phyloP scores from a whole-genome alignment of 352 stramenopile species.

The Phytophthora agathidicida region DNA sequence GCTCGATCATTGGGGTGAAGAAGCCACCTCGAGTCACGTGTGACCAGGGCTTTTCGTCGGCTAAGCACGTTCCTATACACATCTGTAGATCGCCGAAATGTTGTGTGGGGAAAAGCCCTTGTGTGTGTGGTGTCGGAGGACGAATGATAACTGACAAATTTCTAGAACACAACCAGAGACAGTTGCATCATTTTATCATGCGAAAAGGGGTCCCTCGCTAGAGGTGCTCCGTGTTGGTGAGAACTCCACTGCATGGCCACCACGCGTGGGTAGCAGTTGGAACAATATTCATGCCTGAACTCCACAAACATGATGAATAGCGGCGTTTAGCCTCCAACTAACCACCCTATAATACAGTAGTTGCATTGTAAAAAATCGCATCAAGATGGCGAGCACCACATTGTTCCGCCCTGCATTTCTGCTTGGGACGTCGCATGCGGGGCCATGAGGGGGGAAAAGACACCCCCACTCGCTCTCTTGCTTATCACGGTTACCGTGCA shows the following conservation, averaged over 20 bases:
- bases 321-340: no score
- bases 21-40: no score
- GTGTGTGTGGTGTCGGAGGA: background rate
- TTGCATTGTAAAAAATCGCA: no score
- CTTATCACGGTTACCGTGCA: conserved; percentile 12
- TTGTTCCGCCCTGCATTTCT: conserved; percentile 14
- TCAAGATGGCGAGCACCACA: conserved; percentile 5
- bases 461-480: conserved; percentile 1
- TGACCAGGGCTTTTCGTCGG: no score
- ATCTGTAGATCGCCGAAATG: conserved; percentile 2
- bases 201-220: conserved; percentile 7
- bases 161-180: conserved; percentile 17
- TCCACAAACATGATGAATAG: no score
- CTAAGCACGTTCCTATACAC: no score
- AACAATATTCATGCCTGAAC: no score
- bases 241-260: conserved; percentile 3
- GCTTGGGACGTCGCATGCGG: conserved; percentile 28
- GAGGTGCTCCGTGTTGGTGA: background rate
- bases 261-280: no score
- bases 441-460: conserved; percentile 8
- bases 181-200: conserved; percentile 24
- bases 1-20: no score
- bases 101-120: background rate
- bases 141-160: conserved; percentile 30
- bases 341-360: no score